Percentiles rank a stretch among this genome's conserved stretches.
These are phyloP conservation scores for Spinellus fusiger DNA, from an alignment of 192 early-diverging fungal species.

Conservation along the genomic window DNA sequence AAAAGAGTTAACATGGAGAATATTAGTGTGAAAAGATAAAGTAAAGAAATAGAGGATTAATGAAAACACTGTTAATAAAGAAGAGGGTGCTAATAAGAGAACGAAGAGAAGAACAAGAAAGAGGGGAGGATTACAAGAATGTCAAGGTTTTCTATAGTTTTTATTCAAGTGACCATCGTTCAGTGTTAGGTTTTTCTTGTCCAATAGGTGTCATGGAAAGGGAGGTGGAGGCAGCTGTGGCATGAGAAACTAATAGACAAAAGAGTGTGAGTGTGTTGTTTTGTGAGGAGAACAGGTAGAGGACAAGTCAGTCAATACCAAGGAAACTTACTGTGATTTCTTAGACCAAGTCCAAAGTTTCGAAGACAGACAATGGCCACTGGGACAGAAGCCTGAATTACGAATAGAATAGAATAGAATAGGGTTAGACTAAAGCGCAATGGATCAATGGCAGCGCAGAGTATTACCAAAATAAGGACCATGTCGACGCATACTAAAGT, in stretches of 20 bases:
- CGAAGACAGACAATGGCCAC: constrained; percentile 51
- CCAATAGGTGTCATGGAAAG: constrained; percentile 26
- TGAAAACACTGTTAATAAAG: no score
- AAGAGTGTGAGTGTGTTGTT: not conserved
- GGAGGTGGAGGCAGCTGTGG: constrained; percentile 11
- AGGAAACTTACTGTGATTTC: constrained; percentile 52
- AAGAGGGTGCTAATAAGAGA: no score
- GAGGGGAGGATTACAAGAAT: not conserved
- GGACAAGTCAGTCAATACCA: not conserved
- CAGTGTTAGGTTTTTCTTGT: constrained; percentile 19
- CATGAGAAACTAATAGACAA: constrained; percentile 21
- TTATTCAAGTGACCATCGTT: constrained; percentile 35
- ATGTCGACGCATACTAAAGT: constrained; percentile 42
- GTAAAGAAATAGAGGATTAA: no score
- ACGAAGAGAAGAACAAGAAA: not conserved
- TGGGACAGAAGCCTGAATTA: constrained; percentile 37
- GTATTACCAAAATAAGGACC: constrained; percentile 35
- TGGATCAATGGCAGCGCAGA: not conserved
- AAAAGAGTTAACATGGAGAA: no score
- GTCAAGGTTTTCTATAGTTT: not conserved
- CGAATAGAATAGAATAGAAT: not conserved
- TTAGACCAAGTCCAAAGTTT: constrained; percentile 68
- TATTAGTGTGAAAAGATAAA: no score
- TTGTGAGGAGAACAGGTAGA: not conserved
- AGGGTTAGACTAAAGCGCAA: not conserved